Conservation (phyloP, 768 basidiomycete species). For the Hypholoma fasciculare region DNA sequence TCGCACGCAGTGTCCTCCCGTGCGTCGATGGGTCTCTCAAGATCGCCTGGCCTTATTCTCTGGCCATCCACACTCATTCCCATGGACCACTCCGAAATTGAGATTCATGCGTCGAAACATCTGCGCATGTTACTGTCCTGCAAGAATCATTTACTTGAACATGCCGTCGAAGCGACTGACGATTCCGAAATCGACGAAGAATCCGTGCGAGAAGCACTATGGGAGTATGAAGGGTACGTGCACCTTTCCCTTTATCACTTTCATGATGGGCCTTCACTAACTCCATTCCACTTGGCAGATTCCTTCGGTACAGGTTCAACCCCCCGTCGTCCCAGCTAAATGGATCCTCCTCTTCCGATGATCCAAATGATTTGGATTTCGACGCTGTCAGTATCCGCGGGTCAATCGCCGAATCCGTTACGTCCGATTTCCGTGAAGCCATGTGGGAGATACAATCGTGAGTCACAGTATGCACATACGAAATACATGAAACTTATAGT, state of each 20-base stretch:
- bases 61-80: constrained; percentile 61
- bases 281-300: constrained; percentile 36
- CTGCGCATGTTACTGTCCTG: constrained; percentile 46
- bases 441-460: constrained; percentile 33
- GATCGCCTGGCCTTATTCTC: constrained; percentile 61
- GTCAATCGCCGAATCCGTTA: constrained; percentile 26
- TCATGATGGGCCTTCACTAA: constrained; percentile 1
- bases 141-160: constrained; percentile 34
- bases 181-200: constrained; percentile 37
- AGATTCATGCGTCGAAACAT: constrained; percentile 69
- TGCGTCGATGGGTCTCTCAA: constrained; percentile 25
- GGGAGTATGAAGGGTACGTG: constrained; percentile 54
- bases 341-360: constrained; percentile 23
- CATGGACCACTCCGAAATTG: constrained; percentile 55
- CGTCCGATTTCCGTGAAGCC: constrained; percentile 26
- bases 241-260: constrained; percentile 3
- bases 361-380: constrained; percentile 8
- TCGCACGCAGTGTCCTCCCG: not conserved
- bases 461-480: constrained; percentile 4
- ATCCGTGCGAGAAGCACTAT: constrained; percentile 39
- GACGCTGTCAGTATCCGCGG: constrained; percentile 20
- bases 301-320: constrained; percentile 63
- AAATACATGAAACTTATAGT: not conserved
- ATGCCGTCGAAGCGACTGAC: constrained; percentile 32
- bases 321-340: constrained; percentile 45